Evolutionary conservation across 768 basidiomycete species (phyloP), one percentile per base, ranked within the genome.

Genomic region (Boletellus ananiceps): DNA sequence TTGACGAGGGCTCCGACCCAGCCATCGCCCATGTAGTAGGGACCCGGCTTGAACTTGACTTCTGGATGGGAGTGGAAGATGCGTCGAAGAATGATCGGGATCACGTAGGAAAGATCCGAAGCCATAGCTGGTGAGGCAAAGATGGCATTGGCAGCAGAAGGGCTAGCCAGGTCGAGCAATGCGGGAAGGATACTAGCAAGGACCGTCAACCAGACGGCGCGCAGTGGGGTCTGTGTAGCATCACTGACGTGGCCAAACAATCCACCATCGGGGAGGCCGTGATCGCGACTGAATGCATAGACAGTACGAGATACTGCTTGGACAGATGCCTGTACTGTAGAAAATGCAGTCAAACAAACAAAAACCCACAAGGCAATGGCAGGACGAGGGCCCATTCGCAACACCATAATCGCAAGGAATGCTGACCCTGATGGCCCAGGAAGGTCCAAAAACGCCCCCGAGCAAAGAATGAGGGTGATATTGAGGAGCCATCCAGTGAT

Each of bases 401-500:
- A 54, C 35, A 66, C 67, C 77, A 82, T 79, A 58, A 81, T 80
- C 59, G 74, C 70, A 25, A 81, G 73, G 64, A 83, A 80, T 15
- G 80, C 77, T 18, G 74, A 75, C 8, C 74, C 78, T 5, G 77
- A 75, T 1, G 73, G 62, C 3, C 80, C 80, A 0, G 80, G 79
- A 11, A 82, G 72, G 51, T 73, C 64, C 35, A 33, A 62, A 58
- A 78, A 60, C 25, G 71, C 67, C 11, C 80, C 80, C 1, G 77
- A 78, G 62, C 80, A 82, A n/a, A 84, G 69, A 12, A 83, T 69
- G 37, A 83, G 62, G 3, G 74, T 73, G 53, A 84, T 80, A 64
- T 84, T 84, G 47, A 83, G 75, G 16, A 84, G 55, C 82, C 82
- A 83, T 33, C 82, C 80, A 43, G 76, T 61, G 15, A 75, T 55